Conservation (phyloP, 2,329 filamentous ascomycete genomes). For the Cordyceps tenuipes region DNA sequence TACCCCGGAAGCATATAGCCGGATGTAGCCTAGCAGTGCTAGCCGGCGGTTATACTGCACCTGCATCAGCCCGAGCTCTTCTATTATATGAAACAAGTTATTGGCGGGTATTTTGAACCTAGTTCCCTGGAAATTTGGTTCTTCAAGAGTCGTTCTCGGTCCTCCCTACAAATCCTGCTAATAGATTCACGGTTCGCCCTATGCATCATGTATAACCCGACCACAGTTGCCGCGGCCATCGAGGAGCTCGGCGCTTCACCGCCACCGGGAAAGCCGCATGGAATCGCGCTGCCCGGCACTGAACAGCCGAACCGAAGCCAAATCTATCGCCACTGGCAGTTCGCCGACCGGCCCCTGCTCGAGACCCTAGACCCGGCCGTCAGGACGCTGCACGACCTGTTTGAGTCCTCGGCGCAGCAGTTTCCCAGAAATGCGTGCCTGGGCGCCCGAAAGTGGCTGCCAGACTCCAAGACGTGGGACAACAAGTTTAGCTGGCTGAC, state of each 20-base stretch:
- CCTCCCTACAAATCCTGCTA: background rate
- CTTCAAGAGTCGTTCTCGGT: background rate
- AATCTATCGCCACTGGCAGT: constrained; percentile 78
- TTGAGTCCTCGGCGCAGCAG: constrained; percentile 54
- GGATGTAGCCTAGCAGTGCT: background rate
- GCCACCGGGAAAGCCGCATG: constrained; percentile 69
- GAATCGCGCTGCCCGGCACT: constrained; percentile 66
- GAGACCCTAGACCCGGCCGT: constrained; percentile 58
- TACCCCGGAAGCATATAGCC: background rate
- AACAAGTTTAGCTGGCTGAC: constrained; percentile 68
- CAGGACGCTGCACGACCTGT: constrained; percentile 64
- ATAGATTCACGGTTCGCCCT: background rate
- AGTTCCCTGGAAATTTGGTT: background rate
- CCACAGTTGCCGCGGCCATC: background rate
- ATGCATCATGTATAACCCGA: constrained; percentile 1
- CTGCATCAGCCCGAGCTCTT: background rate
- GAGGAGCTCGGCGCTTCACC: constrained; percentile 50
- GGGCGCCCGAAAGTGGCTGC: constrained; percentile 67
- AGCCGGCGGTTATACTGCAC: background rate
- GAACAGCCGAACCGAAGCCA: constrained; percentile 63
- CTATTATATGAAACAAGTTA: background rate
- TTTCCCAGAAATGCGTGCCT: constrained; percentile 59
- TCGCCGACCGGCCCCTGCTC: constrained; percentile 60
- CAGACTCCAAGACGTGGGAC: constrained; percentile 57
- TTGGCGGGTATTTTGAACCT: background rate